Evolutionary conservation across 73 alveolate genomes (phyloP).

Genomic region (Paraurostyla sp.): DNA sequence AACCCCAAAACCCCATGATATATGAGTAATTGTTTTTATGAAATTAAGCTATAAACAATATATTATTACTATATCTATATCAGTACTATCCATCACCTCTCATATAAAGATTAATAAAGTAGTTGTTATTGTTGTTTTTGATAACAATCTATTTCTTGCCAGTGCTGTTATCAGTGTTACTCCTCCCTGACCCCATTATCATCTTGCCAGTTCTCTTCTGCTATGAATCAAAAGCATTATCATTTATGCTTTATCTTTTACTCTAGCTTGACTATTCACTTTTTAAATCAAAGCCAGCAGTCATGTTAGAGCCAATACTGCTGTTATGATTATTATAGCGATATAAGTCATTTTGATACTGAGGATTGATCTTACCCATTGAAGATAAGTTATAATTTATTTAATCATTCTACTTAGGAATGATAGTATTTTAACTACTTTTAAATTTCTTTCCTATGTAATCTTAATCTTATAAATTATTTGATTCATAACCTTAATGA

Average conservation of each 20-base stretch:
- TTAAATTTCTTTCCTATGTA: background rate
- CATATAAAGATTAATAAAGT: slow-evolving; percentile 14
- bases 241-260: background rate
- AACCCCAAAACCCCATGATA: too few species aligned
- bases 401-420: background rate
- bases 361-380: too few species aligned
- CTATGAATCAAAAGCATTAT: background rate
- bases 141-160: background rate
- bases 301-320: background rate
- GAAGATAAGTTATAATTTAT: background rate
- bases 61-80: too few species aligned
- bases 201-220: background rate
- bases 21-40: too few species aligned
- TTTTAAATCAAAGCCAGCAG: background rate
- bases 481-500: too few species aligned
- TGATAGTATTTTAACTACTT: background rate
- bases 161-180: background rate
- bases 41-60: too few species aligned
- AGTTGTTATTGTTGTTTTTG: slow-evolving; percentile 18
- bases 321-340: background rate
- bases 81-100: background rate
- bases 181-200: background rate
- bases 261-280: background rate
- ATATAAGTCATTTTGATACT: too few species aligned
- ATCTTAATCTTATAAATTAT: background rate